These are phyloP conservation scores for Penicillium sp. DNA, from an alignment of 2,329 filamentous ascomycete species.

Conservation along the genomic window DNA sequence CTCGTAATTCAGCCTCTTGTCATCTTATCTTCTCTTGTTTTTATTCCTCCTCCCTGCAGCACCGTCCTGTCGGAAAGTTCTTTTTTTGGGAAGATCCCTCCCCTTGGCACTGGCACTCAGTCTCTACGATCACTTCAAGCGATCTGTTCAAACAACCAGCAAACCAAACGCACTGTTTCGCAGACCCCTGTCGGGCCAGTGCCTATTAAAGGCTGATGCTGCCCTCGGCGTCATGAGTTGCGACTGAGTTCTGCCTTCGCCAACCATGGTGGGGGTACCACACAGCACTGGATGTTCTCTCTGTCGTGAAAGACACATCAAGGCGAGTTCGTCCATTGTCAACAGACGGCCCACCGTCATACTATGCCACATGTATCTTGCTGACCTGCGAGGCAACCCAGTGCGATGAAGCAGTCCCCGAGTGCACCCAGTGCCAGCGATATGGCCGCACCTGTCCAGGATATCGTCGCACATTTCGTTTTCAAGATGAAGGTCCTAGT, in stretches of 20 bases:
- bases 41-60: neutral
- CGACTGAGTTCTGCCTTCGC: constrained; percentile 1
- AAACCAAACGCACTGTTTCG: neutral
- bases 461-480: constrained; percentile 39
- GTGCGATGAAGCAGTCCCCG: constrained; percentile 53
- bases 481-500: constrained; percentile 43
- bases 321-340: constrained; percentile 30
- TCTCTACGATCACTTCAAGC: neutral
- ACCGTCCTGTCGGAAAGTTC: neutral
- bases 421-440: constrained; percentile 41
- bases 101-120: neutral
- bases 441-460: constrained; percentile 44
- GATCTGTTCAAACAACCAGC: neutral
- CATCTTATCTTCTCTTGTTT: neutral
- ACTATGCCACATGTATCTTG: neutral
- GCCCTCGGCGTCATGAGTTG: constrained; percentile 6
- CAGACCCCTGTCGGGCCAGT: neutral
- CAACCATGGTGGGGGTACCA: constrained; percentile 46
- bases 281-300: constrained; percentile 47
- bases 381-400: constrained; percentile 19
- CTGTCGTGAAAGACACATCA: constrained; percentile 46
- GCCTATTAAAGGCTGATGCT: neutral
- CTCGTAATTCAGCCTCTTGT: neutral
- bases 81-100: neutral
- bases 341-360: no score